Percentiles rank a stretch among this genome's conserved stretches.
phyloP scores from a whole-genome alignment of 345 rosid species.

The Populus deltoides region DNA sequence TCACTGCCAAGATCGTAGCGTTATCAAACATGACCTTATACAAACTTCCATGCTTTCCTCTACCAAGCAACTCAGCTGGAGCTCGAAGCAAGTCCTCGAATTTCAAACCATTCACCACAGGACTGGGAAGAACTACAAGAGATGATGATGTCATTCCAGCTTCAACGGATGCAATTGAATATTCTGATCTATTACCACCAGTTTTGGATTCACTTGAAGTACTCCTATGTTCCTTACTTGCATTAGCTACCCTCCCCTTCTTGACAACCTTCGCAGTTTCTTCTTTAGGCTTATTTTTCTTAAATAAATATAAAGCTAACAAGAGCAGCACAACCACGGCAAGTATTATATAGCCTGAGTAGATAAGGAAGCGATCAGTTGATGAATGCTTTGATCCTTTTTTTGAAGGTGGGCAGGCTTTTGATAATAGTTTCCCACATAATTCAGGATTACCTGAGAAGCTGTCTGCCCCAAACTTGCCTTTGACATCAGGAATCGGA shows the following conservation, averaged over 20 bases:
- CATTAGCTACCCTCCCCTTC: constrained; percentile 5
- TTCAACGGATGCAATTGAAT: constrained; percentile 43
- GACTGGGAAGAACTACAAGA: constrained; percentile 43
- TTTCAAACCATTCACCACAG: constrained; percentile 29
- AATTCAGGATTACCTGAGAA: constrained; percentile 46
- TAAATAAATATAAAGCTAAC: constrained; percentile 22
- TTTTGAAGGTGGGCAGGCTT: constrained; percentile 32
- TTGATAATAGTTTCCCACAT: constrained; percentile 41
- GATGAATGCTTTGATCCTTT: constrained; percentile 15
- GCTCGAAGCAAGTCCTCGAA: constrained; percentile 62
- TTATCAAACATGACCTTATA: constrained; percentile 47
- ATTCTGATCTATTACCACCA: constrained; percentile 35
- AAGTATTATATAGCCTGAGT: constrained; percentile 42
- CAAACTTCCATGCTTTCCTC: constrained; percentile 61
- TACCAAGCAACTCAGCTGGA: constrained; percentile 56
- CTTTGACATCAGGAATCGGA: constrained; percentile 44
- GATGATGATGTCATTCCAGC: constrained; percentile 35
- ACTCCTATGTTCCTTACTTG: constrained; percentile 12
- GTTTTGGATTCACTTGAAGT: constrained; percentile 24
- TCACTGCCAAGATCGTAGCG: constrained; percentile 43
- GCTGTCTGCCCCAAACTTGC: constrained; percentile 35
- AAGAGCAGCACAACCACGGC: constrained; percentile 25
- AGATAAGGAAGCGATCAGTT: constrained; percentile 27
- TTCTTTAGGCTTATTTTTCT: constrained; percentile 18
- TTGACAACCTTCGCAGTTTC: neutral